A percentile compares a stretch with the other conserved stretches of the same genome.
Evolutionary conservation across 305 asterid species (phyloP).

Genomic region (Fraxinus paxiana): DNA sequence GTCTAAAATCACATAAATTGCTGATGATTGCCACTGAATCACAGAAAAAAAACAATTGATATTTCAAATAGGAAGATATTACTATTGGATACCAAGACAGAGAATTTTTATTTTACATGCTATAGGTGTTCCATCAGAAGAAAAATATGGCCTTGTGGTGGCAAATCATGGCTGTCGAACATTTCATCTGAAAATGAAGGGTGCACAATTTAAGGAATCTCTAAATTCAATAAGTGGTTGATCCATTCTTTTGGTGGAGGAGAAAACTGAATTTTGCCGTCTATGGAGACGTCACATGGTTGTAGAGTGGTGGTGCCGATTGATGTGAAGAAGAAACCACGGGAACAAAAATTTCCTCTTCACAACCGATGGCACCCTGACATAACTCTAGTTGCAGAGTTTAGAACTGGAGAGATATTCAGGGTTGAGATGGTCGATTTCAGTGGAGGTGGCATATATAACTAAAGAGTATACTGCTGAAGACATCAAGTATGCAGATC

Average conservation of each 20-base stretch:
- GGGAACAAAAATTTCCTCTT: conserved; percentile 53
- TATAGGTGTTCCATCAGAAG: no score
- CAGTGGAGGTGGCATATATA: conserved; percentile 54
- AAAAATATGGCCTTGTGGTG: no score
- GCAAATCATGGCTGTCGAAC: no score
- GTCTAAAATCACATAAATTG: no score
- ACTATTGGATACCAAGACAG: no score
- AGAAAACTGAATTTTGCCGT: not conserved
- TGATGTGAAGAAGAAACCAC: conserved; percentile 62
- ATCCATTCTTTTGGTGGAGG: not conserved
- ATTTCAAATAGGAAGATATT: no score
- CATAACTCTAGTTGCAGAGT: conserved; percentile 47
- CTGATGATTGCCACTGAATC: no score
- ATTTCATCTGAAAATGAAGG: no score
- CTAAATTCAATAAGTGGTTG: not conserved
- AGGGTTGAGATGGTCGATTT: conserved; percentile 82
- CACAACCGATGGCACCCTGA: conserved; percentile 63
- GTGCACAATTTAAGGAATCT: no score
- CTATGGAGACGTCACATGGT: conserved; percentile 34
- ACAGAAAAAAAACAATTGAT: no score
- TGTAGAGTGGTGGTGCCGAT: conserved; percentile 56
- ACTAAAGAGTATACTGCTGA: conserved; percentile 54
- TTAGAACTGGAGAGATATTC: conserved; percentile 51
- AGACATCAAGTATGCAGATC: conserved; percentile 48
- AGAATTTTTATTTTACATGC: no score